Conservation (phyloP, 441 rosid genomes). For the Gossypium trilobum region DNA sequence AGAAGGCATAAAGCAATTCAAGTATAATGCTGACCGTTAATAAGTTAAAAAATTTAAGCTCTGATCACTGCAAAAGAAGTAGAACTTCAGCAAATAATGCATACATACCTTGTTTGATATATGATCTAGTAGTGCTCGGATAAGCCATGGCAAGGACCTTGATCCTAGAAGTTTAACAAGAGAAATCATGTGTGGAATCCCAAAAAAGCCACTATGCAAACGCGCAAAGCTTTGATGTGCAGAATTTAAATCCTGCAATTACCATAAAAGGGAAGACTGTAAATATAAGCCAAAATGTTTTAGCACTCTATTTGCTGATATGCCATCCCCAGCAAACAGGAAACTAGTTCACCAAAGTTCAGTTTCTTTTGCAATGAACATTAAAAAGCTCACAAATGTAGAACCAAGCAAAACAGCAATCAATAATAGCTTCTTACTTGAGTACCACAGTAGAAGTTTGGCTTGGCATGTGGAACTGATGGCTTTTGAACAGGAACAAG, state of each 20-base stretch:
- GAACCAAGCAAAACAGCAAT: conserved; percentile 15
- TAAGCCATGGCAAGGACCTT: conserved; percentile 96
- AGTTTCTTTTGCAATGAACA: background rate
- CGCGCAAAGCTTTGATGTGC: conserved; percentile 97
- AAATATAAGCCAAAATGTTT: background rate
- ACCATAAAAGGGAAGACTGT: conserved; percentile 8
- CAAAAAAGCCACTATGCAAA: conserved; percentile 87
- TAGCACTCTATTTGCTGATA: background rate
- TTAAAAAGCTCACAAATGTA: conserved; percentile 1
- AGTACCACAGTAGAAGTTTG: conserved; percentile 90
- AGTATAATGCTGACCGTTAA: background rate
- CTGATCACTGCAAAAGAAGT: background rate
- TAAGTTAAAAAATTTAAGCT: background rate
- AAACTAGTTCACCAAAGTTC: background rate
- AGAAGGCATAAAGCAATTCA: background rate
- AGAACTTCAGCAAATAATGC: conserved; percentile 7
- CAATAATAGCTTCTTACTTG: conserved; percentile 46
- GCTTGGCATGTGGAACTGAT: conserved; percentile 84
- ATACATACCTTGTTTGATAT: conserved; percentile 79
- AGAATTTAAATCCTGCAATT: conserved; percentile 74
- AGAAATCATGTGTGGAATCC: conserved; percentile 81
- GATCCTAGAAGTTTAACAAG: conserved; percentile 84
- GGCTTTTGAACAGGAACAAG: conserved; percentile 81
- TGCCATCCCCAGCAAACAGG: background rate
- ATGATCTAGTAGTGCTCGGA: conserved; percentile 87